Percentiles rank a stretch among this genome's conserved stretches.
These are phyloP conservation scores for Blastobotrys illinoisensis DNA, from an alignment of 1,139 yeast species.

Conservation along the genomic window DNA sequence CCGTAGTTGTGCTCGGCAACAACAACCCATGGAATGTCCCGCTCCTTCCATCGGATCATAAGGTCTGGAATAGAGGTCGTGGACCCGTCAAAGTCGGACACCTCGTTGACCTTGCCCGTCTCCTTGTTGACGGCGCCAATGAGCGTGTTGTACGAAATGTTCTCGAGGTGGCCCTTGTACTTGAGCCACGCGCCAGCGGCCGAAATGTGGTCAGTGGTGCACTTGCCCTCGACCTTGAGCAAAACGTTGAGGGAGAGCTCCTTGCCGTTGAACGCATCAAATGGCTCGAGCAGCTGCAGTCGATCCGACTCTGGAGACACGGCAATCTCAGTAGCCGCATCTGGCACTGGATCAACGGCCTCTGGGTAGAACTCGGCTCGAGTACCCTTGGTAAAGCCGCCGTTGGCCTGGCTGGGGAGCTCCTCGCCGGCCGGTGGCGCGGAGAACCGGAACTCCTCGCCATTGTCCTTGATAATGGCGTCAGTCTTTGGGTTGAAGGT, in stretches of 20 bases:
- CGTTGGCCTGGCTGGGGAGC: slow-evolving; percentile 47
- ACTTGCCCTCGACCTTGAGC: slow-evolving; percentile 91
- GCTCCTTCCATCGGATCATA: slow-evolving; percentile 92
- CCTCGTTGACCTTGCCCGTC: slow-evolving; percentile 91
- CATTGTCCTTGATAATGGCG: slow-evolving; percentile 57
- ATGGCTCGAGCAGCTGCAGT: slow-evolving; percentile 83
- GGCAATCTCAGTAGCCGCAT: slow-evolving; percentile 60
- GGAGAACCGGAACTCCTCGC: slow-evolving; percentile 64
- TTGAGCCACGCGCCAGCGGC: slow-evolving; percentile 99
- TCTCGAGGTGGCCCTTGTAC: slow-evolving; percentile 95
- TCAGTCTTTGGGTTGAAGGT: slow-evolving; percentile 85
- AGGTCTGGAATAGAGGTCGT: slow-evolving; percentile 81
- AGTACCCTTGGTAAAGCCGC: slow-evolving; percentile 73
- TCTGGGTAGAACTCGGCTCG: slow-evolving; percentile 76
- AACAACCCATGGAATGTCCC: slow-evolving; percentile 82
- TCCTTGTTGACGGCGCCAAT: slow-evolving; percentile 97
- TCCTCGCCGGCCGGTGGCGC: slow-evolving; percentile 80
- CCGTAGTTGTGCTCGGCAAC: slow-evolving; percentile 98
- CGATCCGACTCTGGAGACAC: slow-evolving; percentile 77
- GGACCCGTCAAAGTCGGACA: slow-evolving; percentile 80
- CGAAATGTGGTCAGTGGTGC: slow-evolving; percentile 97
- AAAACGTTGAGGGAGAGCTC: slow-evolving; percentile 73
- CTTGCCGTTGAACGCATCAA: slow-evolving; percentile 76
- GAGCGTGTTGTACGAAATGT: slow-evolving; percentile 88
- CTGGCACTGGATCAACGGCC: slow-evolving; percentile 55